phyloP scores from a whole-genome alignment of 2,329 filamentous ascomycete genomes.

The Alternaria brassicicola region DNA sequence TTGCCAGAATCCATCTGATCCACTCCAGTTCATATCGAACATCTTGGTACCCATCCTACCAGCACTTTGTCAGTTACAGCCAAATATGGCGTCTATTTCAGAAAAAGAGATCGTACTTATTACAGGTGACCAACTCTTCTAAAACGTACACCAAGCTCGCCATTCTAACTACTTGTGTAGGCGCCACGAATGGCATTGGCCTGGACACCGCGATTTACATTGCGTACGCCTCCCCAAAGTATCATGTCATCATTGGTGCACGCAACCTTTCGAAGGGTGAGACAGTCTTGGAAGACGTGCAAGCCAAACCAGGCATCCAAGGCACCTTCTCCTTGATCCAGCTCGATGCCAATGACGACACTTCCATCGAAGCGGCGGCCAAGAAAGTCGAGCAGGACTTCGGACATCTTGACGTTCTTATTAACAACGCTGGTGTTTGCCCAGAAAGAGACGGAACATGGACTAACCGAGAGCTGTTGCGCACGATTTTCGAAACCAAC shows the following conservation, averaged over 20 bases:
- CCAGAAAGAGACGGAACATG: conserved; percentile 12
- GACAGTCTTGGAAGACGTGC: conserved; percentile 36
- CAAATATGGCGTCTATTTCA: conserved; percentile 10
- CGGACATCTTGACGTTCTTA: conserved; percentile 71
- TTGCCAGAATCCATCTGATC: background rate
- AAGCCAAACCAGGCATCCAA: conserved; percentile 30
- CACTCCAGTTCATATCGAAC: background rate
- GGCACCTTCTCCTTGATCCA: conserved; percentile 43
- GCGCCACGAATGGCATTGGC: conserved; percentile 47
- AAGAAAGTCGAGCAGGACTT: conserved; percentile 39
- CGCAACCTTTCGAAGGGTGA: conserved; percentile 43
- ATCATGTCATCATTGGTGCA: conserved; percentile 48
- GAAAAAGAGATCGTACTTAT: conserved; percentile 39
- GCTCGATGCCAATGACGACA: conserved; percentile 45
- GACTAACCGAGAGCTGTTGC: conserved; percentile 25
- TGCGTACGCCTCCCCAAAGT: conserved; percentile 31
- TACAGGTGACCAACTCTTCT: conserved; percentile 22
- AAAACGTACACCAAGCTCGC: background rate
- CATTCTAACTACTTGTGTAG: conserved; percentile 20
- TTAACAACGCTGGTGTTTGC: conserved; percentile 81
- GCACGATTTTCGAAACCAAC: conserved; percentile 45
- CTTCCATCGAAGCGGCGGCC: conserved; percentile 43
- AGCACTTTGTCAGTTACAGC: background rate
- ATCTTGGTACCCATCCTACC: background rate
- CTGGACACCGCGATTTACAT: conserved; percentile 42